Evolutionary conservation across 2,329 filamentous ascomycete genomes (phyloP).

Genomic region (Colletotrichum theobromicola): DNA sequence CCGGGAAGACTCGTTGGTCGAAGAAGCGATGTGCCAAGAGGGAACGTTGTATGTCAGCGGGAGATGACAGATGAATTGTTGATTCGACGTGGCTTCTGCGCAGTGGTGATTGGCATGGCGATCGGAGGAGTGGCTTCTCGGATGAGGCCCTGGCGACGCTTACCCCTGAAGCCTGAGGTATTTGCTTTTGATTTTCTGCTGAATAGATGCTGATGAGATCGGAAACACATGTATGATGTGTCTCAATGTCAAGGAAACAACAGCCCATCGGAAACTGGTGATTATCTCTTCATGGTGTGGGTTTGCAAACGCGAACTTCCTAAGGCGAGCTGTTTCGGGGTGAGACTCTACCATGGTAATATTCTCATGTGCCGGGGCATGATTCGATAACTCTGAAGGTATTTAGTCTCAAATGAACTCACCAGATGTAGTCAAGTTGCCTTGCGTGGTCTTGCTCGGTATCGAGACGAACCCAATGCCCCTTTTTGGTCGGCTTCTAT

Average conservation of each 20-base stretch:
- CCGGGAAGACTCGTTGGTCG: neutral
- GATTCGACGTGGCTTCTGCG: neutral
- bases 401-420: neutral
- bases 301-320: neutral
- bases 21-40: neutral
- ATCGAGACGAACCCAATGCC: neutral
- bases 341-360: too few relatives aligned
- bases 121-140: neutral
- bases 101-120: neutral
- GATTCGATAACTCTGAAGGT: neutral
- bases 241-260: neutral
- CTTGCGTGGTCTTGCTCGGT: neutral
- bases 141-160: neutral
- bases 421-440: neutral
- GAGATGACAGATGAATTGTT: neutral
- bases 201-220: neutral
- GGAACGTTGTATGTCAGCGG: neutral
- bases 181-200: neutral
- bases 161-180: neutral
- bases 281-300: neutral
- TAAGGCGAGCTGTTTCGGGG: neutral
- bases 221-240: neutral
- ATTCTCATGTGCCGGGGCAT: neutral
- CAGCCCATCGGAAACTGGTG: neutral
- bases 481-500: neutral